Conservation (phyloP, 2,329 filamentous ascomycete genomes). For the Colletotrichum tropicicola region DNA sequence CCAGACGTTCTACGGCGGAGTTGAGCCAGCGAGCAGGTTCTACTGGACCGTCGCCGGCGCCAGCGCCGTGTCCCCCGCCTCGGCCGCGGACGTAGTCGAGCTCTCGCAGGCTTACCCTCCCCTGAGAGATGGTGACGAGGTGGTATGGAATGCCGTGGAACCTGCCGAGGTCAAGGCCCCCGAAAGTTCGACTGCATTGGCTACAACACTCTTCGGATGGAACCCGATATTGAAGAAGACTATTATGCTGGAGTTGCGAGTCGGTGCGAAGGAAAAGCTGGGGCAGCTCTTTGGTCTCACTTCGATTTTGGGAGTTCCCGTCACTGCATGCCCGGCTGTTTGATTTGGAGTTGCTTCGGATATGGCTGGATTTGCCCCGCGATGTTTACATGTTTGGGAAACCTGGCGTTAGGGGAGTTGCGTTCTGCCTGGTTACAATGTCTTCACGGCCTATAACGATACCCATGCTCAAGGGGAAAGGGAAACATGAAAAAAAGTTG, state of each 20-base stretch:
- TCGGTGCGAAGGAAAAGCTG: conserved; percentile 34
- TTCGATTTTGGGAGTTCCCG: conserved; percentile 34
- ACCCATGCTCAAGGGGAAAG: neutral
- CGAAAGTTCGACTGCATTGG: neutral
- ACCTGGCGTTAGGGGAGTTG: neutral
- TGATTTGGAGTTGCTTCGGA: neutral
- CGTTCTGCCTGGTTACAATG: neutral
- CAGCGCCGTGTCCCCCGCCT: neutral
- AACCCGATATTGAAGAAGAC: conserved; percentile 20
- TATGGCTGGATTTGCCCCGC: too few species aligned
- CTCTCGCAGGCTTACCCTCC: conserved; percentile 22
- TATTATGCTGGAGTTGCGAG: conserved; percentile 31
- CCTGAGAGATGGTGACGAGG: conserved; percentile 1
- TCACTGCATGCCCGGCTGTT: neutral
- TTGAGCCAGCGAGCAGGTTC: conserved; percentile 35
- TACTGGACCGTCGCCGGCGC: conserved; percentile 35
- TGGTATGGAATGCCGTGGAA: conserved; percentile 2
- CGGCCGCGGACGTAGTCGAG: neutral
- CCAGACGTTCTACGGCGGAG: conserved; percentile 34
- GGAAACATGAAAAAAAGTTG: neutral
- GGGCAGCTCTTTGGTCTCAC: conserved; percentile 36
- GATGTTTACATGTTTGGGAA: neutral
- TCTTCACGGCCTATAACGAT: neutral
- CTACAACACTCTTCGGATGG: conserved; percentile 8
- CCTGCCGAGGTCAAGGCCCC: conserved; percentile 7